phyloP scores from a whole-genome alignment of 306 rosid species.

The Luffa aegyptiaca region DNA sequence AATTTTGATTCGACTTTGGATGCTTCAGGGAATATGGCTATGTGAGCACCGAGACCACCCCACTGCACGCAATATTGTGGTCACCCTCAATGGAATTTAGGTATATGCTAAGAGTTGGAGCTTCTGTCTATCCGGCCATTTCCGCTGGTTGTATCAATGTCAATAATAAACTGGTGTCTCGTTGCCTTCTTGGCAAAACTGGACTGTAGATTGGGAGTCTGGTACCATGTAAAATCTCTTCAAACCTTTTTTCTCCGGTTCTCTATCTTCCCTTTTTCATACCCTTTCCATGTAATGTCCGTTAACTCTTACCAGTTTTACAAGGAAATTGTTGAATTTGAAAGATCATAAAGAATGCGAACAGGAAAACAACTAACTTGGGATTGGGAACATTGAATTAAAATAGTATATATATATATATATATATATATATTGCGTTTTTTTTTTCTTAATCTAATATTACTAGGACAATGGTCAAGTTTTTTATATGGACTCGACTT shows the following conservation, averaged over 20 bases:
- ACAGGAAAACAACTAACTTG: background rate
- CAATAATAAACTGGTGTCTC: background rate
- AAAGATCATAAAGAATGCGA: background rate
- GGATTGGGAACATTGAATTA: background rate
- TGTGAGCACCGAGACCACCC: slow-evolving; percentile 79
- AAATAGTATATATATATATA: background rate
- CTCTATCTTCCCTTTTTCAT: background rate
- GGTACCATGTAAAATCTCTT: background rate
- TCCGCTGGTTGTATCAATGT: background rate
- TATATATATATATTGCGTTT: too few relatives aligned
- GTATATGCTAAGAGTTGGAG: background rate
- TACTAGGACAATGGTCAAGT: background rate
- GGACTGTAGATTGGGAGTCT: background rate
- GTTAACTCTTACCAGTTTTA: background rate
- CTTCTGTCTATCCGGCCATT: background rate
- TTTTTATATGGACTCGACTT: background rate
- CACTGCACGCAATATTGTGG: slow-evolving; percentile 51
- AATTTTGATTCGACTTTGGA: background rate
- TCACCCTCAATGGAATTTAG: slow-evolving; percentile 68
- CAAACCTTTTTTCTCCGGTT: background rate
- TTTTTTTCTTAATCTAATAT: background rate
- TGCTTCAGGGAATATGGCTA: slow-evolving; percentile 81
- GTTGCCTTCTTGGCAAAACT: background rate
- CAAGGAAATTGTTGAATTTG: background rate
- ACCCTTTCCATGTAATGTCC: background rate